A percentile compares a stretch with the other conserved stretches of the same genome.
phyloP scores from a whole-genome alignment of 352 stramenopile genomes.

The Globisporangium acanthophoron region DNA sequence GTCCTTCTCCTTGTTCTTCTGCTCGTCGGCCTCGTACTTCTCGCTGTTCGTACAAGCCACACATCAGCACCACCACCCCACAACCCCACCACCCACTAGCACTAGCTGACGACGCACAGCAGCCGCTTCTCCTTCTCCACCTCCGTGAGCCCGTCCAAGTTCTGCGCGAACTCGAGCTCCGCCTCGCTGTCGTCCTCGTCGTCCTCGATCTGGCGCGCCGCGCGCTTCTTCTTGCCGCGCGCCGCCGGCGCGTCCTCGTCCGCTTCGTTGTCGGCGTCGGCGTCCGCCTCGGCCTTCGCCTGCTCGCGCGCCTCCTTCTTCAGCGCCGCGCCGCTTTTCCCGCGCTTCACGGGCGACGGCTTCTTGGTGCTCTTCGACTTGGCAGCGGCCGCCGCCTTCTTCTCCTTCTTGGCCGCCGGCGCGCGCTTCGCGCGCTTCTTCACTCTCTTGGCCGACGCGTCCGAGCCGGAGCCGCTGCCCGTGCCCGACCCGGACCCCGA shows the following conservation, averaged over 20 bases:
- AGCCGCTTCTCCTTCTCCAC: conserved; percentile 86
- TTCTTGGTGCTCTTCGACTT: conserved; percentile 32
- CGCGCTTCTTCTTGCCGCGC: conserved; percentile 36
- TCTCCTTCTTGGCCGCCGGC: conserved; percentile 28
- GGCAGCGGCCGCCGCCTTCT: conserved; percentile 18
- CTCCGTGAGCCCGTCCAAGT: conserved; percentile 61
- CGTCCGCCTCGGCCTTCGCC: conserved; percentile 39
- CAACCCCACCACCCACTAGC: background rate
- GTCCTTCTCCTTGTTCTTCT: conserved; percentile 77
- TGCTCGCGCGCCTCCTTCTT: conserved; percentile 32
- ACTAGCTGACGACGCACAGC: conserved; percentile 28
- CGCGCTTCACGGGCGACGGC: conserved; percentile 12
- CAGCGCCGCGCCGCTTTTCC: conserved; percentile 12
- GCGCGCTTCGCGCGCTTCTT: conserved; percentile 50
- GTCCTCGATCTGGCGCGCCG: conserved; percentile 31
- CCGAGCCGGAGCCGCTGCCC: conserved; percentile 19
- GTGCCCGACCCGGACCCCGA: conserved; percentile 27
- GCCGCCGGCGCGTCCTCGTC: conserved; percentile 29
- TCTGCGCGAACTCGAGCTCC: conserved; percentile 42
- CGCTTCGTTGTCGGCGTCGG: conserved; percentile 56
- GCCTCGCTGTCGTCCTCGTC: conserved; percentile 44
- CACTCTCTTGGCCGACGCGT: conserved; percentile 22
- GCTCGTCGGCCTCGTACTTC: conserved; percentile 80
- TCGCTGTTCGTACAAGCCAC: conserved; percentile 26
- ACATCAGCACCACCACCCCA: background rate